A percentile compares a stretch with the other conserved stretches of the same genome.
phyloP scores from a whole-genome alignment of 139 green algal genomes.

The Picochlorum sp. region DNA sequence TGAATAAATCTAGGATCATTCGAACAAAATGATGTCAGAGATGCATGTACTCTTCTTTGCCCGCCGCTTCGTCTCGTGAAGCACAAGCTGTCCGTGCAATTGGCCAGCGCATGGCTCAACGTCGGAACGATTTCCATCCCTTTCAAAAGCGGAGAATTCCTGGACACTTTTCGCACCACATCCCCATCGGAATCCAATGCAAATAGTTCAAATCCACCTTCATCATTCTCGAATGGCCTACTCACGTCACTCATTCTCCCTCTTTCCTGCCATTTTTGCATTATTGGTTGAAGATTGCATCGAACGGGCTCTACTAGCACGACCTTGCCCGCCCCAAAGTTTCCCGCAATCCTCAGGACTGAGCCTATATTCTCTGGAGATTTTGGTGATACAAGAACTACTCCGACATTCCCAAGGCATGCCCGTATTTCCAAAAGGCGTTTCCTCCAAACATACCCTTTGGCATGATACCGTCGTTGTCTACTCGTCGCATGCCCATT shows the following conservation, averaged over 20 bases:
- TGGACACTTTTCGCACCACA: slow-evolving; percentile 1
- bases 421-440: not conserved
- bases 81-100: slow-evolving; percentile 10
- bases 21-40: slow-evolving; percentile 1
- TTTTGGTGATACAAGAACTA: slow-evolving; percentile 19
- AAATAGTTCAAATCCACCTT: not conserved
- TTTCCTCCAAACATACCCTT: too few relatives aligned
- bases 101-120: slow-evolving; percentile 6
- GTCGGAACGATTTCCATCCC: slow-evolving; percentile 2
- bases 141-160: not conserved
- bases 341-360: slow-evolving; percentile 12
- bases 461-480: too few relatives aligned
- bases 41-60: slow-evolving; percentile 4
- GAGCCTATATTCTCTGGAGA: slow-evolving; percentile 20
- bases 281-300: too few relatives aligned
- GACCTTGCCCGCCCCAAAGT: slow-evolving; percentile 18
- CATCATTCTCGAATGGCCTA: not conserved
- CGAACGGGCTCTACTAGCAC: slow-evolving; percentile 13
- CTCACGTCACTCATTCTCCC: too few relatives aligned
- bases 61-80: slow-evolving; percentile 18
- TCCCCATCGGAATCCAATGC: not conserved
- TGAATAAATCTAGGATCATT: not conserved
- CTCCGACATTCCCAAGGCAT: not conserved
- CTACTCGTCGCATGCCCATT: too few relatives aligned
- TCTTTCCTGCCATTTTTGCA: too few relatives aligned